phyloP scores from a whole-genome alignment of 2,329 filamentous ascomycete genomes.

The Acephala macrosclerotiorum region DNA sequence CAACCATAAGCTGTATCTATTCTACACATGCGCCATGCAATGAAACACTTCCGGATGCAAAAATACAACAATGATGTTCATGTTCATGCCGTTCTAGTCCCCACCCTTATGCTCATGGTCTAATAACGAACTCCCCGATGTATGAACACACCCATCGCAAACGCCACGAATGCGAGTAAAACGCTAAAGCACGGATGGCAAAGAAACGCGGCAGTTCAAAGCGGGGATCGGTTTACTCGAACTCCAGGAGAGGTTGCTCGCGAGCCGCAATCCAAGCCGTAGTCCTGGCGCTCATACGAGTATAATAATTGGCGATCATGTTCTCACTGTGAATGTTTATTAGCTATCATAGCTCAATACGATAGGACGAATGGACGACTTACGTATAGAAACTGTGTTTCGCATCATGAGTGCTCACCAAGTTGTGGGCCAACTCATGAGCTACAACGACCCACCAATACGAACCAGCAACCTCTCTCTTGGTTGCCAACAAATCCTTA shows the following conservation, averaged over 20 bases:
- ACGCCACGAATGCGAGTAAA: neutral
- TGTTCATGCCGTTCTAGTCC: neutral
- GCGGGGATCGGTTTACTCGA: neutral
- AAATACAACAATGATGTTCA: neutral
- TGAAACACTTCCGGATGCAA: constrained; percentile 1
- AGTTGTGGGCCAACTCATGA: constrained; percentile 94
- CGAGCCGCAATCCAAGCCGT: constrained; percentile 10
- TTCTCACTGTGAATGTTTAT: constrained; percentile 62
- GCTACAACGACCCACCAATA: constrained; percentile 98
- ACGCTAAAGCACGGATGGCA: neutral
- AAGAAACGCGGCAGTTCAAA: neutral
- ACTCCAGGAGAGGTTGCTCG: neutral
- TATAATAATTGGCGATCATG: constrained; percentile 79
- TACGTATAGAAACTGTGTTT: constrained; percentile 85
- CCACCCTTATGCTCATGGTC: neutral
- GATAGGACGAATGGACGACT: constrained; percentile 40
- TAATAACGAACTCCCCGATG: neutral
- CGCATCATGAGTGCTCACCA: constrained; percentile 79
- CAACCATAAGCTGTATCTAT: constrained; percentile 2
- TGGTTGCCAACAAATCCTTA: constrained; percentile 53
- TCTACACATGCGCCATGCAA: constrained; percentile 7
- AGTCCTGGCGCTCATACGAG: constrained; percentile 60
- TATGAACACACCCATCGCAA: neutral
- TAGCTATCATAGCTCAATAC: neutral
- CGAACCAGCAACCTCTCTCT: constrained; percentile 71